Conservation (phyloP, 176 grass and related monocot genomes). For the Melocanna baccifera region DNA sequence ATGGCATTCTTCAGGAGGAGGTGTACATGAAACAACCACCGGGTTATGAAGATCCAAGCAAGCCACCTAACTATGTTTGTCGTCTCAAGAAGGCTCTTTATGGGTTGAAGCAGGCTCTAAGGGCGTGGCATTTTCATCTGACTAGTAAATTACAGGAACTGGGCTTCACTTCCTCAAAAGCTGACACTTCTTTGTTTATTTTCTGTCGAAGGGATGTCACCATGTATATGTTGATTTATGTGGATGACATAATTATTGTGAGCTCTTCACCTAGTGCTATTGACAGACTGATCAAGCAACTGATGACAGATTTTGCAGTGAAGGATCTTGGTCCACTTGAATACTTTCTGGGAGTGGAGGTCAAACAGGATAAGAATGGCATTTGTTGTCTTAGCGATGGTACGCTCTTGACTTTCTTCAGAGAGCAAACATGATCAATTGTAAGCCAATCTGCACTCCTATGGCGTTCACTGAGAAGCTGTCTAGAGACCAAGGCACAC, state of each 20-base stretch:
- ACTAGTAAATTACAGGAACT: background rate
- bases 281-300: background rate
- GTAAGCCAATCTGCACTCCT: background rate
- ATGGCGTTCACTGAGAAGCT: background rate
- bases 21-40: background rate
- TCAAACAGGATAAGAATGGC: background rate
- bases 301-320: background rate
- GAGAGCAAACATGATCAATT: background rate
- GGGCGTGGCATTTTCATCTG: background rate
- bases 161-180: rapidly evolving
- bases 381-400: background rate
- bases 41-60: background rate
- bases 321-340: no score
- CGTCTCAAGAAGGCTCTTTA: background rate
- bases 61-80: background rate
- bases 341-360: no score
- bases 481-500: background rate
- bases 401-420: no score
- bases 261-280: background rate
- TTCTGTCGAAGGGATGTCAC: background rate
- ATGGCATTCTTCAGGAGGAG: background rate
- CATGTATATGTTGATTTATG: background rate
- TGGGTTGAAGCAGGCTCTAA: background rate
- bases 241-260: background rate
- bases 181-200: no score